Conservation (phyloP, 768 basidiomycete species). For the Tulasnella sp. region DNA sequence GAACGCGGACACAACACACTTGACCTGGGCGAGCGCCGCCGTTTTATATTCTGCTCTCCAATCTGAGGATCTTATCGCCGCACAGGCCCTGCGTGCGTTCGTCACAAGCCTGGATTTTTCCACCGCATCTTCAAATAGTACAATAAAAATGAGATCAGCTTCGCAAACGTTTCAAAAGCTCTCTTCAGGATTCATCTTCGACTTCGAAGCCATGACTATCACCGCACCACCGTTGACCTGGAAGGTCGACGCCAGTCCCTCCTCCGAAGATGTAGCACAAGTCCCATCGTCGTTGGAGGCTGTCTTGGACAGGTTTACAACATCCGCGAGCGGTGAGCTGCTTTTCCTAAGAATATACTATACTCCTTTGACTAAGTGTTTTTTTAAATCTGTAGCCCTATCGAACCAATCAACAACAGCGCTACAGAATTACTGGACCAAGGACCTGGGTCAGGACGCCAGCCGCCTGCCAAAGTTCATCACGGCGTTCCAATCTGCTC, state of each 20-base stretch:
- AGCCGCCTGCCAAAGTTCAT: slow-evolving; percentile 39
- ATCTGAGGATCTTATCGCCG: slow-evolving; percentile 36
- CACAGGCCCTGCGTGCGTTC: slow-evolving; percentile 36
- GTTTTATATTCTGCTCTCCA: slow-evolving; percentile 50
- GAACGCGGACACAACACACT: slow-evolving; percentile 41
- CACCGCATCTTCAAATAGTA: not conserved
- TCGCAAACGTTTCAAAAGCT: slow-evolving; percentile 3
- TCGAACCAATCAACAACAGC: slow-evolving; percentile 42
- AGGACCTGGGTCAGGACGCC: slow-evolving; percentile 37
- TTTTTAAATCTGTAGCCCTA: slow-evolving; percentile 35
- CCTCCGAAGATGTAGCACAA: slow-evolving; percentile 35
- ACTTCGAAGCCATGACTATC: slow-evolving; percentile 50
- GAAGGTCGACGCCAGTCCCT: slow-evolving; percentile 37
- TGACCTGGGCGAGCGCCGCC: slow-evolving; percentile 47
- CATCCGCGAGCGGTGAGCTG: slow-evolving; percentile 45
- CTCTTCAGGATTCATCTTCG: slow-evolving; percentile 43
- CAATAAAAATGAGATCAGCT: not conserved
- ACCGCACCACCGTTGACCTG: slow-evolving; percentile 38
- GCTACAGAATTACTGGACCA: slow-evolving; percentile 45
- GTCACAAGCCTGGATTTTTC: slow-evolving; percentile 42
- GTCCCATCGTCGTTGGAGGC: slow-evolving; percentile 32
- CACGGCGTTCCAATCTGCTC: slow-evolving; percentile 36
- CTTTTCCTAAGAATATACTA: not conserved
- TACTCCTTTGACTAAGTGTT: not conserved
- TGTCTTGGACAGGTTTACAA: slow-evolving; percentile 49